These are phyloP conservation scores for Austroboletus niveus DNA, from an alignment of 1,284 basidiomycete species.

Conservation along the genomic window DNA sequence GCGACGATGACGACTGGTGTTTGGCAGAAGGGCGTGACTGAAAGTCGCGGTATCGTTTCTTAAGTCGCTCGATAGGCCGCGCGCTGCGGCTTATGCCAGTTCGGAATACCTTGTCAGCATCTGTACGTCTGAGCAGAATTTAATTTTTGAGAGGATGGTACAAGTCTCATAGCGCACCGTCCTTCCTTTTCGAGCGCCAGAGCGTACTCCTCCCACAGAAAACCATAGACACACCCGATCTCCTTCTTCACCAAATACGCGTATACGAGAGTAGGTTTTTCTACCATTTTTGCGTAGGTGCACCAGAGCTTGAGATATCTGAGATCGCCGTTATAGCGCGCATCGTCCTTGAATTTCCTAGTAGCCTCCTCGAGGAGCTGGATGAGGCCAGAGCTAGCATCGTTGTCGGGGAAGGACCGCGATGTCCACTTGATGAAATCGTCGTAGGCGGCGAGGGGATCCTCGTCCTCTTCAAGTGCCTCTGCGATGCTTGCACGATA, in stretches of 20 bases:
- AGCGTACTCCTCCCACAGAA: slow-evolving; percentile 88
- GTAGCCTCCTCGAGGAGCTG: slow-evolving; percentile 76
- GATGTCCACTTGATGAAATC: slow-evolving; percentile 65
- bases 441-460: slow-evolving; percentile 56
- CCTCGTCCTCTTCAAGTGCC: slow-evolving; percentile 56
- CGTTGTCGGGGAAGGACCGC: slow-evolving; percentile 43
- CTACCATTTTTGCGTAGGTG: slow-evolving; percentile 70
- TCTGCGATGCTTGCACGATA: slow-evolving; percentile 36
- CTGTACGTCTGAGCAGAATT: slow-evolving; percentile 50
- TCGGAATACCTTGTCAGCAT: slow-evolving; percentile 83
- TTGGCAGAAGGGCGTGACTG: slow-evolving; percentile 49
- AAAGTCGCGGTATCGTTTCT: slow-evolving; percentile 82
- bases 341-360: slow-evolving; percentile 75
- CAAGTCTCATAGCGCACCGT: slow-evolving; percentile 51
- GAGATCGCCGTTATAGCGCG: slow-evolving; percentile 80
- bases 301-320: slow-evolving; percentile 91
- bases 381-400: slow-evolving; percentile 57
- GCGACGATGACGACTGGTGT: slow-evolving; percentile 23
- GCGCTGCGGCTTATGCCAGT: slow-evolving; percentile 83
- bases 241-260: slow-evolving; percentile 73
- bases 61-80: slow-evolving; percentile 82
- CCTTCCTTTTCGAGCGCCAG: slow-evolving; percentile 68
- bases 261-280: slow-evolving; percentile 60
- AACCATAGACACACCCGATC: slow-evolving; percentile 75
- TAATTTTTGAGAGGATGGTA: slow-evolving; percentile 8